Evolutionary conservation across 2,329 filamentous ascomycete species (phyloP).

Genomic region (Diaporthe citri): DNA sequence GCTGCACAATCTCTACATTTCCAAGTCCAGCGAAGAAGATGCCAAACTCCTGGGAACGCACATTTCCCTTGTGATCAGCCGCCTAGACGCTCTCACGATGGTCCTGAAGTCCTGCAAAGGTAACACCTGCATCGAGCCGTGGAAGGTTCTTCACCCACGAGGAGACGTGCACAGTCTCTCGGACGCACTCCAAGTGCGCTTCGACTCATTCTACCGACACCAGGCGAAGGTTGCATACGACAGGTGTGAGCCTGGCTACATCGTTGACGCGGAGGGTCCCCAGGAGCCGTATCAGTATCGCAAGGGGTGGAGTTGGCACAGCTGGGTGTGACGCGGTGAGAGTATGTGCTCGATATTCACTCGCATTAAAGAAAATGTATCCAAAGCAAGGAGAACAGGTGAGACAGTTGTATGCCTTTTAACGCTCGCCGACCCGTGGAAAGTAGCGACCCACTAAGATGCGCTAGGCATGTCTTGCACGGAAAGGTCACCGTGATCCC

Average conservation of each 20-base stretch:
- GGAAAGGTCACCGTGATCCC: too few species aligned
- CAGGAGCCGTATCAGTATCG: constrained; percentile 37
- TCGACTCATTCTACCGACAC: constrained; percentile 42
- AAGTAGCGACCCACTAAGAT: too few species aligned
- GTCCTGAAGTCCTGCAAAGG: constrained; percentile 43
- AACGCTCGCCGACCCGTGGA: too few species aligned
- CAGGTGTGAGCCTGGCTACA: constrained; percentile 41
- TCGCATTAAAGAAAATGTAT: too few species aligned
- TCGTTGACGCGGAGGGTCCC: constrained; percentile 37
- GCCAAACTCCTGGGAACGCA: background rate
- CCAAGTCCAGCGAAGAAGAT: constrained; percentile 41
- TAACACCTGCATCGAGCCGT: constrained; percentile 41
- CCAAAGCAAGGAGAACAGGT: too few species aligned
- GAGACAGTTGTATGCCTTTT: too few species aligned
- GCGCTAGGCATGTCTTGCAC: too few species aligned
- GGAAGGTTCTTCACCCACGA: constrained; percentile 39
- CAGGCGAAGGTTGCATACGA: constrained; percentile 42
- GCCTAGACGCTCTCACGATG: constrained; percentile 43
- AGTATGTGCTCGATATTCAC: too few species aligned
- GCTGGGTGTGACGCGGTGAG: constrained; percentile 33
- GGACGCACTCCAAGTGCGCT: constrained; percentile 41
- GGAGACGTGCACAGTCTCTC: constrained; percentile 36
- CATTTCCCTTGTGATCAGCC: constrained; percentile 33
- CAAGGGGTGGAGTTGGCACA: constrained; percentile 36
- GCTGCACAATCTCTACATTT: constrained; percentile 37